Base-by-base conservation (phyloP, 768 basidiomycete species). In the Amanita brunnescens region DNA sequence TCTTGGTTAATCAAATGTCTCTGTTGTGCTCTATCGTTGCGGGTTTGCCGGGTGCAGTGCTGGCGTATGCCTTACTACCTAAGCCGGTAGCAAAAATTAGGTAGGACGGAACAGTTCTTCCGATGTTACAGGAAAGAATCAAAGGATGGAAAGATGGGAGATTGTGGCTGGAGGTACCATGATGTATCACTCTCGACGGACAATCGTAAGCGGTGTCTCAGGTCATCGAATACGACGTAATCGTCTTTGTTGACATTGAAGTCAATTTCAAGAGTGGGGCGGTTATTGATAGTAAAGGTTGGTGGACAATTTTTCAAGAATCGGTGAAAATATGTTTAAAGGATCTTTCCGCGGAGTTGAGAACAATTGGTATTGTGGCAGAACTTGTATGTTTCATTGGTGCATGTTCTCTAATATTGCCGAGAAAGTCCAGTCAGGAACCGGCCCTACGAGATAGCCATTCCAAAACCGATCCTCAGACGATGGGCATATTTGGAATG, bases 51-150 rank as follows among this genome's bases (percentile, higher is more conserved):
- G n/a, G n/a, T n/a, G n/a, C n/a, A n/a, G n/a, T n/a, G n/a, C n/a
- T n/a, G n/a, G n/a, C n/a, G n/a, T n/a, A n/a, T n/a, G n/a, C n/a
- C n/a, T n/a, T n/a, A n/a, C n/a, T n/a, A n/a, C n/a, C n/a, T n/a
- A n/a, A n/a, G n/a, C n/a, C n/a, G 32, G 32, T 33, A 33, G 32
- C 32, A 33, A 33, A 33, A 33, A 33, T 33, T 13, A 33, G 32
- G 32, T 33, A 33, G 32, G 32, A 33, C 32, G 32, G 32, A 35
- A 35, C 34, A 35, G 5, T n/a, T n/a, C n/a, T n/a, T n/a, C n/a
- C n/a, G 50, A 26, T 44, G 29, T 29, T 49, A 49, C 21, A 49
- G 47, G 34, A 54, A n/a, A n/a, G n/a, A n/a, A n/a, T n/a, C n/a
- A n/a, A n/a, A n/a, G n/a, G n/a, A n/a, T n/a, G n/a, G n/a, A 53